Conservation (phyloP, 495 filamentous ascomycete genomes). For the Xylaria castorea region DNA sequence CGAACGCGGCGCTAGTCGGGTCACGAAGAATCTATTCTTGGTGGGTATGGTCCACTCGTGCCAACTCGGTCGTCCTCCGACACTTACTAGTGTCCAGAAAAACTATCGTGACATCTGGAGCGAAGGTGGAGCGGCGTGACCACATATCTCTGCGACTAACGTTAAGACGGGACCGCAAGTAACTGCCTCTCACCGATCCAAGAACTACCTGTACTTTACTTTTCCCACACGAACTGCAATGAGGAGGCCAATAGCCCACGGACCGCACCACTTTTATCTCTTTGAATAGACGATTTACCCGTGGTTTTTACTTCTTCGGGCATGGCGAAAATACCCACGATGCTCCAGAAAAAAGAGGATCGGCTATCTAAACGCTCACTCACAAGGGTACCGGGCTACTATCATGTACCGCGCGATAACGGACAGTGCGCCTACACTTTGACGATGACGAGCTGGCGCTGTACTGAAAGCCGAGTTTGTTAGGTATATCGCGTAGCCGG, state of each 20-base stretch:
- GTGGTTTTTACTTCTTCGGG: constrained; percentile 22
- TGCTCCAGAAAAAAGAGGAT: constrained; percentile 25
- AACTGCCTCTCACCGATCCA: constrained; percentile 9
- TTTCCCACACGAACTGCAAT: neutral
- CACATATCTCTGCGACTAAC: constrained; percentile 14
- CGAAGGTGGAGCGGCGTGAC: constrained; percentile 26
- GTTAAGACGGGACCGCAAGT: constrained; percentile 15
- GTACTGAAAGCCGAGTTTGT: neutral
- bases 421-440: constrained; percentile 18
- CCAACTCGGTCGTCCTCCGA: constrained; percentile 12
- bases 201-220: neutral
- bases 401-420: constrained; percentile 18
- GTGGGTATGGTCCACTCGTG: constrained; percentile 30
- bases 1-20: constrained; percentile 2
- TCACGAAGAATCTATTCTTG: constrained; percentile 14
- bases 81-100: neutral
- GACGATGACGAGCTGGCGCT: constrained; percentile 1
- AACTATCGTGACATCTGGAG: constrained; percentile 28
- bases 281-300: constrained; percentile 10
- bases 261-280: neutral
- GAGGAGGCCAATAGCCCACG: neutral
- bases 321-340: constrained; percentile 15
- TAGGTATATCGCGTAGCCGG: neutral
- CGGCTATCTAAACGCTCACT: constrained; percentile 5
- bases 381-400: neutral